Base-by-base conservation (phyloP, 139 green algal genomes). In the Volvox africanus region DNA sequence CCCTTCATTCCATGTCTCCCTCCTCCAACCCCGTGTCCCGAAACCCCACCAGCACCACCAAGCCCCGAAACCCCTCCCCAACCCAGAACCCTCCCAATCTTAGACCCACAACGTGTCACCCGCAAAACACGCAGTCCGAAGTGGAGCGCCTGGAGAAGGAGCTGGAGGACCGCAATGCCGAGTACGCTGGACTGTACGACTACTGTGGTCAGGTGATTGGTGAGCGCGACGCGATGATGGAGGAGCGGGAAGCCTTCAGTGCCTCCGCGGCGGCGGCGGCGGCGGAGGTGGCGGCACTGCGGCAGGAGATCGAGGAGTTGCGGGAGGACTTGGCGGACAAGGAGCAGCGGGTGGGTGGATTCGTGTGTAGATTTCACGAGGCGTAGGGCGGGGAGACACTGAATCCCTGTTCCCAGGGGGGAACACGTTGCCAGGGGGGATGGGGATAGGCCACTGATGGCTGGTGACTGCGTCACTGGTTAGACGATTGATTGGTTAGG, bases 171-270 rank as follows among this genome's bases (percentile, higher is more conserved):
- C 71, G 73, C n/a, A 76, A 83, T 22, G 20, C 50, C 71, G 86
- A 90, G 86, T 90, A 90, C 69, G 86, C 30, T 32, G n/a, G 55
- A 18, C 73, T 90, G 71, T 90, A 90, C 73, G 73, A 84, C 71
- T 90, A 90, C 86, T 83, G 71, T 75, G 71, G 5, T 19, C 28
- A 26, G 20, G n/a, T 87, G 61, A 76, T 87, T n/a, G 81, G 81
- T 61, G 81, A 87, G 61, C 61, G 81, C 0, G 50, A 89, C 20
- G 3, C n/a, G 28, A 12, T 28, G n/a, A 0, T 28, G 12, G 84
- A 81, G 37, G 69, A 82, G 68, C 37, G 69, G 14, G 68, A 50
- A 33, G 28, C 5, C 0, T 9, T 32, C 28, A 20, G 16, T 16
- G 24, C 68, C 0, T 37, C 37, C 9, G 18, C 32, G 28, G n/a